A percentile compares a stretch with the other conserved stretches of the same genome.
Evolutionary conservation across 441 rosid species (phyloP).

Genomic region (Adansonia gregorii): DNA sequence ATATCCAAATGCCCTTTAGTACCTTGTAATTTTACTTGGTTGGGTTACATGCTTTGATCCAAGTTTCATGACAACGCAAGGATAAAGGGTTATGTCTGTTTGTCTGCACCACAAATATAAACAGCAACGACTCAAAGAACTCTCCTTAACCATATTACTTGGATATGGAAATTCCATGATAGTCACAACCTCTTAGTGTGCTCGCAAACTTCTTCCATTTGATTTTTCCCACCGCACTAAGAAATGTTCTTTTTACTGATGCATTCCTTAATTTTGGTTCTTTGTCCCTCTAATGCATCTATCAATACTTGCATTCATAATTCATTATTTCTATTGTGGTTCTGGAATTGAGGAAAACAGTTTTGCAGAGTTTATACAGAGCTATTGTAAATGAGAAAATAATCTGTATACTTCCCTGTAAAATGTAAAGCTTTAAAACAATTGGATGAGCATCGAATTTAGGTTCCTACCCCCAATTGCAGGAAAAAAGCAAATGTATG

Average conservation of each 20-base stretch:
- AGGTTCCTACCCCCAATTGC: too few relatives aligned
- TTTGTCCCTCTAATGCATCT: too few relatives aligned
- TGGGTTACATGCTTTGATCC: slow-evolving; percentile 12
- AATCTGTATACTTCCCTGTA: too few relatives aligned
- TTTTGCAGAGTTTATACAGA: neutral
- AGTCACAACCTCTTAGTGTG: neutral
- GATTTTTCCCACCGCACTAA: neutral
- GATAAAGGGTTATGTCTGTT: slow-evolving; percentile 13
- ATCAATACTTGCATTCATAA: too few relatives aligned
- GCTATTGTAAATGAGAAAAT: too few relatives aligned
- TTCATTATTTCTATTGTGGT: too few relatives aligned
- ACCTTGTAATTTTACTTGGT: slow-evolving; percentile 23
- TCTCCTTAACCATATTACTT: neutral
- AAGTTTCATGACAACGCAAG: neutral
- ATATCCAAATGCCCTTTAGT: slow-evolving; percentile 16
- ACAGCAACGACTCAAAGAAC: neutral
- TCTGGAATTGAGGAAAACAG: neutral
- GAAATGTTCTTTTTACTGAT: neutral
- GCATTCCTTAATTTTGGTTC: too few relatives aligned
- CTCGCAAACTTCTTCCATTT: neutral
- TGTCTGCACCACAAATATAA: neutral
- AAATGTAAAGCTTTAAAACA: too few relatives aligned
- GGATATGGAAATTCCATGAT: slow-evolving; percentile 7
- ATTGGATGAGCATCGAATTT: too few relatives aligned
- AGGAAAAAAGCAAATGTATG: too few relatives aligned